Percentiles rank a stretch among this genome's conserved stretches.
Conservation (phyloP, 78 protist species). For the Dictyostelium brefeldianum region DNA sequence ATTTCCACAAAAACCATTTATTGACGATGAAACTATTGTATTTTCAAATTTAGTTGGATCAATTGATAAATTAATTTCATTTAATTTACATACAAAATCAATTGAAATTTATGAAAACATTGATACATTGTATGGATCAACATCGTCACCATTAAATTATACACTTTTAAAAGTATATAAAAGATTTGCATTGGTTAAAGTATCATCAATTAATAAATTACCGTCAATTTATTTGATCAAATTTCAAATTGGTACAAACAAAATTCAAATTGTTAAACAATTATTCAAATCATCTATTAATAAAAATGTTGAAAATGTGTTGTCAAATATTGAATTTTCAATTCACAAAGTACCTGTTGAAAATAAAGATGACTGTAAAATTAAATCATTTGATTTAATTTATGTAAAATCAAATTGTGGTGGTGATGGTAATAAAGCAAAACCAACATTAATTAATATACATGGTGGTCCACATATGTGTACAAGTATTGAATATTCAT, state of each 20-base stretch:
- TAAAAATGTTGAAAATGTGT: neutral
- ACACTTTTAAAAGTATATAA: neutral
- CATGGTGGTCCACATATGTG: slow-evolving; percentile 77
- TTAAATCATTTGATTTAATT: slow-evolving; percentile 12
- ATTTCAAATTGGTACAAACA: neutral
- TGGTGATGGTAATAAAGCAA: neutral
- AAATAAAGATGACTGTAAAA: neutral
- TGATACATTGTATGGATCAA: neutral
- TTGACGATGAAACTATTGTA: slow-evolving; percentile 19
- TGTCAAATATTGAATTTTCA: neutral
- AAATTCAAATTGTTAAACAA: too few relatives aligned
- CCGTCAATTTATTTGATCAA: neutral
- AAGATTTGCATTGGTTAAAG: neutral
- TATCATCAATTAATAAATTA: neutral
- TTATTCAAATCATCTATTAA: neutral
- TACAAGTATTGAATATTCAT: neutral
- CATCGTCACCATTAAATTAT: neutral
- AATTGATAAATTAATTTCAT: neutral
- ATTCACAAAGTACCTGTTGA: neutral
- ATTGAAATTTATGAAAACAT: neutral
- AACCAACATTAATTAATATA: slow-evolving; percentile 30
- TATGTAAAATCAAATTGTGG: slow-evolving; percentile 1
- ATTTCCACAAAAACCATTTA: slow-evolving; percentile 18
- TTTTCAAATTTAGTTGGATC: slow-evolving; percentile 7
- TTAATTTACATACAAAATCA: neutral